Base-by-base conservation (phyloP, 2,329 filamentous ascomycete species). In the Arthrobotrys iridis region DNA sequence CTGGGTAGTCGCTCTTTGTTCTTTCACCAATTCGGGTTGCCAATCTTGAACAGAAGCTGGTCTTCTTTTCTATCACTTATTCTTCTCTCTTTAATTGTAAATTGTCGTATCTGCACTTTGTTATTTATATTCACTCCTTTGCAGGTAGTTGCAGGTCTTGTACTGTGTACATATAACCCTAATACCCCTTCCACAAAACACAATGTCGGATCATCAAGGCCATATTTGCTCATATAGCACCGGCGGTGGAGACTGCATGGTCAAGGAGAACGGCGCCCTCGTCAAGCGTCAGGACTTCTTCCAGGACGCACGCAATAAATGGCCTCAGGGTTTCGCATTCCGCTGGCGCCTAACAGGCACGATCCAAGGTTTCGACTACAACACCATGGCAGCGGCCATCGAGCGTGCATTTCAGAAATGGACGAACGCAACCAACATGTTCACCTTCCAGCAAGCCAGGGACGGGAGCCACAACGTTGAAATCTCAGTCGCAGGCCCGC, bases 331-430 rank as follows among this genome's bases (percentile, higher is more conserved):
- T 13, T 65, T 65, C 46, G 45, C 33, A 3, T 65, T 65, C 46
- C 30, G 24, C n/a, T 65, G 60, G 60, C 60, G 37, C 22, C 33
- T 65, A 15, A 41, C 20, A 22, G 60, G 60, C 7, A 30, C 46
- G 11, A 65, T 65, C 8, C 60, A 40, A 65, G 46, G 46, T 8
- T 20, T 65, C 24, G 41, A 43, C 22, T 13, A 52, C 8, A 33
- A 30, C 18, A 37, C 7, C 18, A 65, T 65, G 60, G n/a, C 28
- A 20, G 20, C 33, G 11, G 35, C 60, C 33, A 43, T 65, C 24
- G 60, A 35, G 6, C 60, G 60, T 22, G 60, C 45, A 13, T 65
- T 65, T 13, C 30, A 55, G 35, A 65, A 65, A 45, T 65, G 60
- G 60, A 26, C 30, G n/a, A 11, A 40, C 4, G 35, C 48, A 3